Conservation (phyloP, 306 rosid species). For the Prunus campanulata region DNA sequence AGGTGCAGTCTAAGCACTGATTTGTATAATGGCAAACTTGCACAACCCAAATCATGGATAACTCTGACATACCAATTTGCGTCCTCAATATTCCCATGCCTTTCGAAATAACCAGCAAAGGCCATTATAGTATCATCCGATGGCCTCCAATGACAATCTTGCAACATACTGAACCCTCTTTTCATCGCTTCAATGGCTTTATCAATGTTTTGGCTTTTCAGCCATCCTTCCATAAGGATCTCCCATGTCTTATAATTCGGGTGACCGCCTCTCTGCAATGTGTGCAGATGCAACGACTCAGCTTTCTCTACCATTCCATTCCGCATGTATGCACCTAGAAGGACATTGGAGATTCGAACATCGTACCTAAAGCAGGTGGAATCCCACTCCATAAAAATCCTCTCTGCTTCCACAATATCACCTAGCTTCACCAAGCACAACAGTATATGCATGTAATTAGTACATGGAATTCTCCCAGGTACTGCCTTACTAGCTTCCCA, state of each 20-base stretch:
- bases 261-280: slow-evolving; percentile 68
- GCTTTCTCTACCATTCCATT: slow-evolving; percentile 70
- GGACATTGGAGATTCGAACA: slow-evolving; percentile 77
- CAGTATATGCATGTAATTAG: slow-evolving; percentile 68
- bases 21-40: slow-evolving; percentile 52
- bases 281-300: slow-evolving; percentile 60
- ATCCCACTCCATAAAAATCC: slow-evolving; percentile 75
- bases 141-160: slow-evolving; percentile 66
- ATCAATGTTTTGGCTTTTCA: slow-evolving; percentile 46
- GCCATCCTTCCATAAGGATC: slow-evolving; percentile 78
- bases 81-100: slow-evolving; percentile 42
- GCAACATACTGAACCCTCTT: slow-evolving; percentile 46
- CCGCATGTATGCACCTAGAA: slow-evolving; percentile 80
- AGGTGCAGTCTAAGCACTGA: slow-evolving; percentile 53
- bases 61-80: slow-evolving; percentile 39
- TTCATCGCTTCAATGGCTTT: slow-evolving; percentile 57
- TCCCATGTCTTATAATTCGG: slow-evolving; percentile 95
- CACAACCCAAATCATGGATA: slow-evolving; percentile 41
- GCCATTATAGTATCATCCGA: slow-evolving; percentile 41
- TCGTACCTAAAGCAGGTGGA: slow-evolving; percentile 53
- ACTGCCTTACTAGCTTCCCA: slow-evolving; percentile 71
- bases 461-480: slow-evolving; percentile 58
- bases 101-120: slow-evolving; percentile 56
- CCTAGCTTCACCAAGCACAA: slow-evolving; percentile 69
- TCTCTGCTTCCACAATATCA: slow-evolving; percentile 56